phyloP scores from a whole-genome alignment of 2,329 filamentous ascomycete genomes.

The Phialocephala subalpina region DNA sequence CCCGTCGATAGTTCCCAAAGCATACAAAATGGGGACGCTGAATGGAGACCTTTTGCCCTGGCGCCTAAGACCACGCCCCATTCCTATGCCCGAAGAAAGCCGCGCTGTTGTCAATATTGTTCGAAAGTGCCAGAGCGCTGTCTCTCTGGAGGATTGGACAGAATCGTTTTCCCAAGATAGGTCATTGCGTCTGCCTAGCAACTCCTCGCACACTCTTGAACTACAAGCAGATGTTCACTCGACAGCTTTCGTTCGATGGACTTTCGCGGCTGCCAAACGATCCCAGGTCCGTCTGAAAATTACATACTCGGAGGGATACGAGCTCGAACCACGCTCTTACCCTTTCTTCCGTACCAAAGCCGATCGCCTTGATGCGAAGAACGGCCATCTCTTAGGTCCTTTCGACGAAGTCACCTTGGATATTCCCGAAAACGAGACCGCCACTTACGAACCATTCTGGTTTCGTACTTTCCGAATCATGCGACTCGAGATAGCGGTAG shows the following conservation, averaged over 20 bases:
- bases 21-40: conserved; percentile 43
- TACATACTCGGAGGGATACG: conserved; percentile 47
- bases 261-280: conserved; percentile 19
- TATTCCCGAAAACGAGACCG: conserved; percentile 22
- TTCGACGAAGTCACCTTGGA: conserved; percentile 46
- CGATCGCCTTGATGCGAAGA: conserved; percentile 45
- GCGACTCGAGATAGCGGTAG: conserved; percentile 42
- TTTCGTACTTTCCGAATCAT: conserved; percentile 51
- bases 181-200: conserved; percentile 23
- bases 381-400: conserved; percentile 46
- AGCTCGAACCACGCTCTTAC: conserved; percentile 45
- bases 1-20: conserved; percentile 18
- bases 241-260: conserved; percentile 40
- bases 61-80: conserved; percentile 47
- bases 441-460: conserved; percentile 49
- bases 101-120: conserved; percentile 33
- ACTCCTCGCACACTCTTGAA: conserved; percentile 37
- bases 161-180: conserved; percentile 22
- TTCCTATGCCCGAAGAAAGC: conserved; percentile 41
- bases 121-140: conserved; percentile 34
- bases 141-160: conserved; percentile 27
- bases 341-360: conserved; percentile 50
- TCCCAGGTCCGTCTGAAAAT: conserved; percentile 33
- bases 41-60: conserved; percentile 52
- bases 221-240: conserved; percentile 41